A percentile compares a stretch with the other conserved stretches of the same genome.
Evolutionary conservation across 495 filamentous ascomycete genomes (phyloP).

Genomic region (Astrothelium subdiscretum): DNA sequence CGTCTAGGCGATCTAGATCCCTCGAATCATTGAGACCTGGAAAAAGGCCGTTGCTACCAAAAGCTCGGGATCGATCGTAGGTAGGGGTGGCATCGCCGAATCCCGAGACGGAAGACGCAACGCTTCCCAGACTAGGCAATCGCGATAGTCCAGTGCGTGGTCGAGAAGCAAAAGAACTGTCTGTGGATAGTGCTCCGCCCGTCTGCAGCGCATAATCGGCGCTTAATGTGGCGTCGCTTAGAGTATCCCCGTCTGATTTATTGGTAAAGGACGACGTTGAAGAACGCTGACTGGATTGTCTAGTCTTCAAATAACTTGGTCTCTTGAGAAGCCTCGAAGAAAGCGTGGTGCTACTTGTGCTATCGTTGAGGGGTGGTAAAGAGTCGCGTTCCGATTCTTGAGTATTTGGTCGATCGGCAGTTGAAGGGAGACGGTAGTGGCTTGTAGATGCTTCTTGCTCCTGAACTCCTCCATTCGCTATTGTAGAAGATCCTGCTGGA

Average conservation of each 20-base stretch:
- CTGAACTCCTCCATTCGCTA: not conserved
- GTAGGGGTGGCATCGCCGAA: conserved; percentile 47
- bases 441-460: not conserved
- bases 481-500: not conserved
- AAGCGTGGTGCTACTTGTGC: not conserved
- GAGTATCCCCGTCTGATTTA: conserved; percentile 38
- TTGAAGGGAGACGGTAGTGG: conserved; percentile 7
- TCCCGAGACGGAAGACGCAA: conserved; percentile 82
- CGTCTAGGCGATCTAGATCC: conserved; percentile 47
- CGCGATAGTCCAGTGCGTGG: conserved; percentile 51
- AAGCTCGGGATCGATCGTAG: conserved; percentile 30
- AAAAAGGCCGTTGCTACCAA: conserved; percentile 22
- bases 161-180: conserved; percentile 31
- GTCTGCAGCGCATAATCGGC: conserved; percentile 79
- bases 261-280: conserved; percentile 65
- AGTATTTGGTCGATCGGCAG: not conserved
- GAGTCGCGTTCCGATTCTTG: not conserved
- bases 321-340: conserved; percentile 33
- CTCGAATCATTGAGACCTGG: conserved; percentile 19
- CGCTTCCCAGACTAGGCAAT: conserved; percentile 82
- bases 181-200: conserved; percentile 58
- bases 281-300: conserved; percentile 65
- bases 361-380: not conserved
- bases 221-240: conserved; percentile 61
- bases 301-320: conserved; percentile 61